Evolutionary conservation across 2,329 filamentous ascomycete genomes (phyloP).

Genomic region (Arachnopeziza araneosa): DNA sequence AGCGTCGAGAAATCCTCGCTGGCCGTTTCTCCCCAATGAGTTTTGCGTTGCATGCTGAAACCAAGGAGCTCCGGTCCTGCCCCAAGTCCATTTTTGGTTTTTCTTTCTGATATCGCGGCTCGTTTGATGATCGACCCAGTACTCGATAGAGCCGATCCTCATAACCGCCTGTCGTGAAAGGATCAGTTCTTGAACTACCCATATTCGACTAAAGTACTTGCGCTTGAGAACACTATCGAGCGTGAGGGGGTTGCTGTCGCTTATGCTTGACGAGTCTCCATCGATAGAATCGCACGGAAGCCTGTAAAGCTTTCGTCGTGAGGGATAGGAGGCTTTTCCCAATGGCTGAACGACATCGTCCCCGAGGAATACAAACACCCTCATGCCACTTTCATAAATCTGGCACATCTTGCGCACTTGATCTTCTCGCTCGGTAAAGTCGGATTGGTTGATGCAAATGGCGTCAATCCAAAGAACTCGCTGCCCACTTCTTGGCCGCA

Average conservation of each 20-base stretch:
- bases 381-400: background rate
- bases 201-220: background rate
- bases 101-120: background rate
- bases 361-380: constrained; percentile 3
- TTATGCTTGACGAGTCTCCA: background rate
- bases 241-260: background rate
- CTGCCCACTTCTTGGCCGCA: background rate
- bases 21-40: background rate
- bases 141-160: background rate
- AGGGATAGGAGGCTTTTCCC: background rate
- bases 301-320: background rate
- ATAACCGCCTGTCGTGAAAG: background rate
- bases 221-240: background rate
- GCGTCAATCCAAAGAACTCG: constrained; percentile 6
- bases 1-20: background rate
- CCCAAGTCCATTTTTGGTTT: background rate
- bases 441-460: constrained; percentile 29
- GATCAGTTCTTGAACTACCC: background rate
- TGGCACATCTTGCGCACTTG: constrained; percentile 6
- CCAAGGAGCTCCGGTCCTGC: background rate
- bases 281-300: background rate
- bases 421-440: background rate
- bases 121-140: background rate
- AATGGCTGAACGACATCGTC: background rate
- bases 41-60: background rate